Evolutionary conservation across 352 stramenopile genomes (phyloP), one percentile per base, ranked within the genome.

Genomic region (Aphanomyces astaci): DNA sequence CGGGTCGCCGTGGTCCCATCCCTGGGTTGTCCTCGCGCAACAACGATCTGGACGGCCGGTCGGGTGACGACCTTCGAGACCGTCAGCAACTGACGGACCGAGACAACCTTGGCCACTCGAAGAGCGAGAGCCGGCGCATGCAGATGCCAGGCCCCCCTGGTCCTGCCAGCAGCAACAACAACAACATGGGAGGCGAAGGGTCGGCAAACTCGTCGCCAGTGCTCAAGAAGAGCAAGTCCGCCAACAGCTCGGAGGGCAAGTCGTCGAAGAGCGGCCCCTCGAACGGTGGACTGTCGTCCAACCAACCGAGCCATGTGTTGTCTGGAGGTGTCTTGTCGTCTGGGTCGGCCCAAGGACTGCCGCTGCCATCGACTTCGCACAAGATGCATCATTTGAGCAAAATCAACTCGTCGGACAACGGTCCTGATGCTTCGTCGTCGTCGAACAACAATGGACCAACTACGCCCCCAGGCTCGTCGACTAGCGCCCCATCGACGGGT

Each of bases 161-260:
- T 10, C n/a, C 25, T 1, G 56, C 7, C 3, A 82, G 82, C 28
- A 90, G 89, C 66, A 73, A 72, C 36, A 72, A 15, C 36, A 43
- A n/a, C 19, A 52, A 51, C 25, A 52, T 52, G 11, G 55, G 17
- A 10, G 36, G 72, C 70, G 40, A 39, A 62, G 27, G 74, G 75
- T 81, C 79, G 0, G 75, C 73, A 3, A 75, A 71, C 30, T 84
- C 80, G 24, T 87, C 80, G 17, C 84, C 85, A 0, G 85, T 86
- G 2, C 71, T 84, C 24, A 93, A 93, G 75, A 93, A 93, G 70
- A 76, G 79, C 10, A 93, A 93, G 71, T 75, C 80, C 3, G 19
- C 30, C 11, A 88, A 82, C 55, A 78, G 78, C 10, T 71, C 70
- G 11, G 60, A 66, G 4, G n/a, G 25, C 27, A 55, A 56, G 36